Percentiles rank a stretch among this genome's conserved stretches.
Evolutionary conservation across 2,329 filamentous ascomycete species (phyloP).

Genomic region (Monilinia vaccinii-corymbosi): DNA sequence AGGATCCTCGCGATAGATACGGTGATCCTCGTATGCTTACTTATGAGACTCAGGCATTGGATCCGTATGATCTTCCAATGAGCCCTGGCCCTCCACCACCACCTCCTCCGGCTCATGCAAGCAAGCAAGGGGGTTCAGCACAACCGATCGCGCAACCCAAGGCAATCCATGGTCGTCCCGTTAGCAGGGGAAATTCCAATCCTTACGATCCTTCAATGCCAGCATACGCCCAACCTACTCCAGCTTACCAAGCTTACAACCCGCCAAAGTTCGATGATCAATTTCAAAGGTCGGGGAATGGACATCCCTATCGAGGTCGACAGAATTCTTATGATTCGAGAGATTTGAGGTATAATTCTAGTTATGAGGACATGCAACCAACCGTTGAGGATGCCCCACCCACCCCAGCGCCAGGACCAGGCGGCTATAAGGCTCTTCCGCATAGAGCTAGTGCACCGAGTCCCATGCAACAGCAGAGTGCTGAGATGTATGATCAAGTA

Average conservation of each 20-base stretch:
- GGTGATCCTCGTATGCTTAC: conserved; percentile 14
- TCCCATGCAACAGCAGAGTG: conserved; percentile 14
- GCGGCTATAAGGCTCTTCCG: conserved; percentile 9
- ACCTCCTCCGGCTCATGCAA: conserved; percentile 28
- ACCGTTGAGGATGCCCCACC: conserved; percentile 36
- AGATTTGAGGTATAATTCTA: conserved; percentile 29
- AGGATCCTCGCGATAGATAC: conserved; percentile 21
- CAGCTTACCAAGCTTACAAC: conserved; percentile 25
- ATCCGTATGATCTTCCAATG: conserved; percentile 23
- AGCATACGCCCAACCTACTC: conserved; percentile 18
- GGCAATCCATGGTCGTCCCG: conserved; percentile 1
- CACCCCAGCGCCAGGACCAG: conserved; percentile 19
- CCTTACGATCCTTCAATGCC: conserved; percentile 23
- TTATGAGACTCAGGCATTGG: conserved; percentile 25
- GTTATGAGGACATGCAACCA: conserved; percentile 38
- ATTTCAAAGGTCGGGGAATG: conserved; percentile 18
- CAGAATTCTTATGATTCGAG: conserved; percentile 29
- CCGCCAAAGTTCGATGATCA: conserved; percentile 21
- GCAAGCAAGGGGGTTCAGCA: conserved; percentile 19
- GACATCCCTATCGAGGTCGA: conserved; percentile 23
- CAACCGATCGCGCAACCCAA: conserved; percentile 9
- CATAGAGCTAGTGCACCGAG: conserved; percentile 18
- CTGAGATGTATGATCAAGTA: conserved; percentile 25
- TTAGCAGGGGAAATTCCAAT: conserved; percentile 8
- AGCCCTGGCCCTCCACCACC: conserved; percentile 30